Base-by-base conservation (phyloP, 495 filamentous ascomycete genomes). In the Cairneyella variabilis region DNA sequence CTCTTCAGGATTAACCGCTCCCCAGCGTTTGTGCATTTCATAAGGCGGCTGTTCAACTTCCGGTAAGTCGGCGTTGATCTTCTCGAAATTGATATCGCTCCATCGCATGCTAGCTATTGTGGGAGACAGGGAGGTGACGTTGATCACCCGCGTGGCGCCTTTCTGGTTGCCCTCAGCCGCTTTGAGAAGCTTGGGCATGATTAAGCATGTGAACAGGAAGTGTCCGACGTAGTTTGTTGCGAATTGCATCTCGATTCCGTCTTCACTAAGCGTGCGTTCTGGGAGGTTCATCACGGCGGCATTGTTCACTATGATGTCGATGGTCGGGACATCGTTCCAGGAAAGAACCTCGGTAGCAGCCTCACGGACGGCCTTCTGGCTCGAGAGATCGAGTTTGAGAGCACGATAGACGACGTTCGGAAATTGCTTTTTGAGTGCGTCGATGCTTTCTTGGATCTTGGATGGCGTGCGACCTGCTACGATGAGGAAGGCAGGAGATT, bases 231-330 rank as follows among this genome's bases (percentile, higher is more conserved):
- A 73, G 63, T 79, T 82, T 32, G 75, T 71, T n/a, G 73, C 81
- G 10, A 86, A 68, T 56, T 85, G 82, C 43, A 71, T 66, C 61
- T 86, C 83, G 46, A 76, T 63, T 8, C 73, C 71, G 37, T 51
- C 54, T 40, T 57, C 67, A 51, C 64, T 78, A 48, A 61, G 58
- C 26, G 48, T 51, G 55, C 60, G 72, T 65, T 64, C 46, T 63
- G 60, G 57, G 71, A 68, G 18, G 34, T 72, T 69, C 84, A 88
- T 87, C 48, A 87, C 74, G 4, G 78, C 85, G 11, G 85, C 83
- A 60, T 84, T 88, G 69, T 88, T 85, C 61, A 88, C 77, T 1
- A 88, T 58, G 22, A 85, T 77, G 62, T 88, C 79, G 27, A 88
- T 49, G n/a, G n/a, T 34, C 3, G 44, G 44, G 10, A 47, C 16